Percentiles rank a stretch among this genome's conserved stretches.
Evolutionary conservation across 2,329 filamentous ascomycete species (phyloP).

Genomic region (Alternaria sp.): DNA sequence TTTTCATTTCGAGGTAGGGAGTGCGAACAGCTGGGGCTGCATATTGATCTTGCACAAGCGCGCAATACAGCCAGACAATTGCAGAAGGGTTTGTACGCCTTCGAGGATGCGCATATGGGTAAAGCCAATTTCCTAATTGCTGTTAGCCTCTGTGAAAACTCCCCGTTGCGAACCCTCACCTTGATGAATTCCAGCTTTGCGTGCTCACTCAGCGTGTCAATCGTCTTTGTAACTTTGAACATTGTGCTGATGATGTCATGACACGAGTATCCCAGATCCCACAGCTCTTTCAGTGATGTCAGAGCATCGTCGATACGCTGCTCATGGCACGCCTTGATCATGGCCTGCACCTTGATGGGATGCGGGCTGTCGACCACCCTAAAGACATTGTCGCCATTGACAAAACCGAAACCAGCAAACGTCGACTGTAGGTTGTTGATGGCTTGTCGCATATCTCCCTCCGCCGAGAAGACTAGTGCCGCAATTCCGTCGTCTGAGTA

Average conservation of each 20-base stretch:
- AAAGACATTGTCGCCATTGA: slow-evolving; percentile 98
- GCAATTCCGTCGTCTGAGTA: slow-evolving; percentile 93
- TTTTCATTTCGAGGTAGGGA: slow-evolving; percentile 33
- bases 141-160: slow-evolving; percentile 1
- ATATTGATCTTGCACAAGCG: slow-evolving; percentile 95
- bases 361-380: slow-evolving; percentile 96
- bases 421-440: slow-evolving; percentile 99
- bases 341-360: slow-evolving; percentile 96
- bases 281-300: slow-evolving; percentile 86
- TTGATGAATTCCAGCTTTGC: slow-evolving; percentile 97
- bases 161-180: slow-evolving; percentile 18
- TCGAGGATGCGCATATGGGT: slow-evolving; percentile 99
- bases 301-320: slow-evolving; percentile 87
- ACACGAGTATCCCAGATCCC: slow-evolving; percentile 95
- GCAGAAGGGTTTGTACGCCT: slow-evolving; percentile 91
- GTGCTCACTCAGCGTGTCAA: slow-evolving; percentile 89
- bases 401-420: slow-evolving; percentile 89
- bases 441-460: slow-evolving; percentile 98
- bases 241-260: slow-evolving; percentile 99
- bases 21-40: slow-evolving; percentile 80
- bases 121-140: slow-evolving; percentile 81
- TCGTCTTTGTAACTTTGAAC: slow-evolving; percentile 98
- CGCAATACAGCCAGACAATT: slow-evolving; percentile 90
- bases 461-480: slow-evolving; percentile 94
- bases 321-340: slow-evolving; percentile 97